These are phyloP conservation scores for Choanephora cucurbitarum DNA, from an alignment of 371 early-diverging fungal species.

Conservation along the genomic window DNA sequence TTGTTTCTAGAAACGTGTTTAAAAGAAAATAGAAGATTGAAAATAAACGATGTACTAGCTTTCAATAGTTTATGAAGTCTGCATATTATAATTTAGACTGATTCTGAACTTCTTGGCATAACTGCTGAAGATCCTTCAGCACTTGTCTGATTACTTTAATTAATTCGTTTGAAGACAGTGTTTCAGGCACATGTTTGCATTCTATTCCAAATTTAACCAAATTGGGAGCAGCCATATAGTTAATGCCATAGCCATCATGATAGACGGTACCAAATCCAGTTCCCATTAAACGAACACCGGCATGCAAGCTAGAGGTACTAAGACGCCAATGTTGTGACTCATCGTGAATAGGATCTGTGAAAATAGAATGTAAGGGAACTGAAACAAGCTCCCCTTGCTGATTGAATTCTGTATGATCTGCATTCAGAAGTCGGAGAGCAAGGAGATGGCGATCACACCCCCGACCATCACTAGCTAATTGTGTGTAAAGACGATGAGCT, in stretches of 20 bases:
- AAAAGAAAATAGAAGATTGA: too few relatives aligned
- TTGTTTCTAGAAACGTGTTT: too few relatives aligned
- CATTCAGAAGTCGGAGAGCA: constrained; percentile 66
- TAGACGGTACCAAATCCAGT: constrained; percentile 79
- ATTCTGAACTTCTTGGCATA: constrained; percentile 40
- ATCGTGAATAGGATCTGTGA: constrained; percentile 72
- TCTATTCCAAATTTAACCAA: constrained; percentile 83
- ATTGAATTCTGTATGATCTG: constrained; percentile 28
- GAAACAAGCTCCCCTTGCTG: constrained; percentile 21
- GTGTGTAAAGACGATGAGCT: constrained; percentile 67
- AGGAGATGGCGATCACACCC: constrained; percentile 88
- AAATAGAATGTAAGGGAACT: constrained; percentile 60
- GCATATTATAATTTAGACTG: too few relatives aligned
- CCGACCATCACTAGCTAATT: constrained; percentile 69
- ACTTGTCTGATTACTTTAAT: constrained; percentile 44
- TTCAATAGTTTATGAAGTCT: too few relatives aligned
- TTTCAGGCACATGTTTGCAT: constrained; percentile 60
- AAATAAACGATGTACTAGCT: too few relatives aligned
- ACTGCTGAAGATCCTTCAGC: constrained; percentile 54
- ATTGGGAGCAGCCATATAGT: constrained; percentile 74
- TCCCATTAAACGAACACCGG: constrained; percentile 72
- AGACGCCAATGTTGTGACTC: constrained; percentile 69
- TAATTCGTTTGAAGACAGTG: constrained; percentile 51
- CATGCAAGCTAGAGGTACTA: constrained; percentile 77
- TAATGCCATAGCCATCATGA: constrained; percentile 87